Conservation (phyloP, 2,329 filamentous ascomycete species). For the Colletotrichum filicis region DNA sequence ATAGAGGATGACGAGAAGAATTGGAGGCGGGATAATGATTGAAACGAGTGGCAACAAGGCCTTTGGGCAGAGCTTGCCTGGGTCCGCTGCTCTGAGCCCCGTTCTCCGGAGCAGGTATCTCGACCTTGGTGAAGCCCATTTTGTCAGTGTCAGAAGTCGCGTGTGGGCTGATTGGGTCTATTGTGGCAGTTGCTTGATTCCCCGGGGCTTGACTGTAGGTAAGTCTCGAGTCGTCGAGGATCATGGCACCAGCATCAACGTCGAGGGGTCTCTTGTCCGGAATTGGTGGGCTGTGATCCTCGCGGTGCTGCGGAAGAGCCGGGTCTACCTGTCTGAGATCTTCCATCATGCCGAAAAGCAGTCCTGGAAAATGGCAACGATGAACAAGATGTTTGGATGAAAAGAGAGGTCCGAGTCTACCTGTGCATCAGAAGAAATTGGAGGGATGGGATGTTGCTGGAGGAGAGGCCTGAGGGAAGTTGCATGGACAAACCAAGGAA, state of each 20-base stretch:
- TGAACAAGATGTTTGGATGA: slow-evolving; percentile 18
- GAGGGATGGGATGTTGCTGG: not conserved
- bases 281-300: not conserved
- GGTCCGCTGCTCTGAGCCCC: slow-evolving; percentile 7
- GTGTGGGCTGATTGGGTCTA: slow-evolving; percentile 1
- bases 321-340: slow-evolving; percentile 17
- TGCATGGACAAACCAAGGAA: not conserved
- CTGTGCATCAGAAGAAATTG: not conserved
- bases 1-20: not conserved
- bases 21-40: not conserved
- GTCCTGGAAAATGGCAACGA: slow-evolving; percentile 1
- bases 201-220: not conserved
- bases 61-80: slow-evolving; percentile 31
- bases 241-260: not conserved
- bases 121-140: slow-evolving; percentile 32
- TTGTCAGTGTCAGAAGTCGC: not conserved
- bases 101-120: slow-evolving; percentile 6
- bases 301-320: not conserved
- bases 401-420: not conserved
- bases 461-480: not conserved
- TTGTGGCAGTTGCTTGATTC: not conserved
- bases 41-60: slow-evolving; percentile 27
- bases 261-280: slow-evolving; percentile 7
- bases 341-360: slow-evolving; percentile 31
- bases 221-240: not conserved